phyloP scores from a whole-genome alignment of 805 yeast genomes.

The Cyberlindnera mississippiensis region DNA sequence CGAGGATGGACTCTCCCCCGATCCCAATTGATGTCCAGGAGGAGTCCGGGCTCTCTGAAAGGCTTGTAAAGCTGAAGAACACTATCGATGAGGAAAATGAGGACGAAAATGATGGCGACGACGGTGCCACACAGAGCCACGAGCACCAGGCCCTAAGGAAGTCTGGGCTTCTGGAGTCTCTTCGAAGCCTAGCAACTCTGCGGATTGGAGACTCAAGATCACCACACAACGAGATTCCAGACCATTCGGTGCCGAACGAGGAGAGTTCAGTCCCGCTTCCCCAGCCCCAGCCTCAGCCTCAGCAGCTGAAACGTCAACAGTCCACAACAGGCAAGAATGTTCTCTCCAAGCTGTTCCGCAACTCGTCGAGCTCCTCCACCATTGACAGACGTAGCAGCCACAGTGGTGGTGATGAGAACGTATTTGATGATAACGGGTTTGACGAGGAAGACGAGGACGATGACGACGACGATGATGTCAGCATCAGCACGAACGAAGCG shows the following conservation, averaged over 20 bases:
- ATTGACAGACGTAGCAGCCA: slow-evolving; percentile 11
- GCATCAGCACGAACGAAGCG: slow-evolving; percentile 5
- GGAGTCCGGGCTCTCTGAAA: slow-evolving; percentile 15
- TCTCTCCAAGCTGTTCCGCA: slow-evolving; percentile 25
- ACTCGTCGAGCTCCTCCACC: slow-evolving; percentile 20
- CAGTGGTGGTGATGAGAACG: slow-evolving; percentile 9
- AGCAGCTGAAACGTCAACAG: not conserved
- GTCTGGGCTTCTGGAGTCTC: slow-evolving; percentile 12
- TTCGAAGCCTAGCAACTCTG: slow-evolving; percentile 14
- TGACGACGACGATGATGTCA: slow-evolving; percentile 8
- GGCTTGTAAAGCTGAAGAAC: slow-evolving; percentile 8
- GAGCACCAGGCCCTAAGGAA: not conserved
- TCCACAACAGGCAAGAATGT: slow-evolving; percentile 17
- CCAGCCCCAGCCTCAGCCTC: not conserved
- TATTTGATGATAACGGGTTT: no score
- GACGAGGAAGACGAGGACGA: slow-evolving; percentile 6
- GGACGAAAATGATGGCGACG: slow-evolving; percentile 7
- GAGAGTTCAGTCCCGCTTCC: not conserved
- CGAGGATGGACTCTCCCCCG: slow-evolving; percentile 27
- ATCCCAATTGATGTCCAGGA: slow-evolving; percentile 29
- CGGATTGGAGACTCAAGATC: slow-evolving; percentile 3
- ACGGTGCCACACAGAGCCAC: not conserved
- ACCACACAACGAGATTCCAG: not conserved
- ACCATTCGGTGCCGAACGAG: no score
- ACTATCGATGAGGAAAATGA: slow-evolving; percentile 12